These are phyloP conservation scores for Mycena sp. DNA, from an alignment of 1,284 basidiomycete genomes.

Conservation along the genomic window DNA sequence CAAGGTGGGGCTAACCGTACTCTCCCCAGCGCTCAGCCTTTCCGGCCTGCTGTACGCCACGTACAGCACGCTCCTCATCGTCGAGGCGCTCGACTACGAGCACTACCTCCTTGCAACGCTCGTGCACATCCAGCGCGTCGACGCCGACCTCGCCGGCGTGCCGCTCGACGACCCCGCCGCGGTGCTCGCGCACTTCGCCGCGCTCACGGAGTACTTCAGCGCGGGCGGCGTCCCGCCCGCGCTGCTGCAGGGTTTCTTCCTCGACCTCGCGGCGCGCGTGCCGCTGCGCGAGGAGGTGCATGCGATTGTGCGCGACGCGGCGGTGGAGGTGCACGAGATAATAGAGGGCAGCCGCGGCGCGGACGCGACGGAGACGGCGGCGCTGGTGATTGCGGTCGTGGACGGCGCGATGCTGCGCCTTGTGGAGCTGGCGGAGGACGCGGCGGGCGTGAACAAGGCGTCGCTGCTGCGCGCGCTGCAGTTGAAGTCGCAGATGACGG, in stretches of 20 bases:
- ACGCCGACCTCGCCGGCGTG: slow-evolving; percentile 22
- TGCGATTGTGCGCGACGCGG: slow-evolving; percentile 2
- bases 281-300: slow-evolving; percentile 8
- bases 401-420: slow-evolving; percentile 25
- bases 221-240: slow-evolving; percentile 10
- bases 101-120: slow-evolving; percentile 25
- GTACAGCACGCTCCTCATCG: slow-evolving; percentile 17
- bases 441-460: slow-evolving; percentile 14
- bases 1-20: background rate
- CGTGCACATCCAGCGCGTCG: slow-evolving; percentile 29
- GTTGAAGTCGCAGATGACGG: slow-evolving; percentile 14
- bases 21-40: background rate
- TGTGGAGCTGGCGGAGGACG: slow-evolving; percentile 23
- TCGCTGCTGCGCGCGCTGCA: slow-evolving; percentile 9
- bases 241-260: slow-evolving; percentile 20
- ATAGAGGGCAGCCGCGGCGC: slow-evolving; percentile 19
- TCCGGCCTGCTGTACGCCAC: slow-evolving; percentile 12
- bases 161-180: background rate
- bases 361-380: slow-evolving; percentile 26
- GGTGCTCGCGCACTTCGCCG: slow-evolving; percentile 19
- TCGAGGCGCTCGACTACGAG: slow-evolving; percentile 27
- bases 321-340: slow-evolving; percentile 13
- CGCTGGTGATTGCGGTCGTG: slow-evolving; percentile 13
- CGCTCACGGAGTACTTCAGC: slow-evolving; percentile 15
- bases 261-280: slow-evolving; percentile 4